phyloP scores from a whole-genome alignment of 163 green algal genomes.

The Dunaliella salina region DNA sequence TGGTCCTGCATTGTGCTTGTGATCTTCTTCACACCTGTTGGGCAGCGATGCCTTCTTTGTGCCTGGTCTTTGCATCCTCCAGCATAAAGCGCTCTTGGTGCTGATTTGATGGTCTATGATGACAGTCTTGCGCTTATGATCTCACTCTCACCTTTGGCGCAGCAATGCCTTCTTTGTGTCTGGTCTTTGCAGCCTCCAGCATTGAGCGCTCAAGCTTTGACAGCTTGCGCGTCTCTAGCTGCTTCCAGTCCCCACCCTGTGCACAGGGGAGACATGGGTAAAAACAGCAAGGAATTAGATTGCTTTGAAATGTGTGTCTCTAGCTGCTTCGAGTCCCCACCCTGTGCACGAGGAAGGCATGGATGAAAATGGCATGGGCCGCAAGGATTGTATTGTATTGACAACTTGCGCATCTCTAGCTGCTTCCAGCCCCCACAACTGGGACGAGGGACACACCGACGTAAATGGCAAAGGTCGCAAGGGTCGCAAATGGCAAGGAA shows the following conservation, averaged over 20 bases:
- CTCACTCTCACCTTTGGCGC: constrained; percentile 21
- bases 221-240: constrained; percentile 31
- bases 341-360: too few species aligned
- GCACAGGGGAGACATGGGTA: not conserved
- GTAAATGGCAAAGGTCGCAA: too few species aligned
- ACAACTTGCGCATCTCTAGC: constrained; percentile 15
- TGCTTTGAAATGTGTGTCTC: constrained; percentile 7
- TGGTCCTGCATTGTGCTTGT: too few species aligned
- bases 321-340: constrained; percentile 26
- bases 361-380: too few species aligned
- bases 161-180: constrained; percentile 43
- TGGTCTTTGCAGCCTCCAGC: constrained; percentile 39
- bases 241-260: constrained; percentile 18
- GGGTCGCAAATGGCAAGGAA: too few species aligned
- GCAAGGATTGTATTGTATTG: too few species aligned
- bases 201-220: constrained; percentile 48
- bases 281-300: too few species aligned
- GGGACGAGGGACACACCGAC: too few species aligned
- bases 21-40: constrained; percentile 19
- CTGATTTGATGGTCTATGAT: too few species aligned
- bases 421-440: constrained; percentile 13
- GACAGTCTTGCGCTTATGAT: too few species aligned
- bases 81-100: constrained; percentile 40
- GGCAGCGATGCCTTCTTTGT: constrained; percentile 43
- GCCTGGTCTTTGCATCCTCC: constrained; percentile 33